Base-by-base conservation (phyloP, 1,284 basidiomycete species). In the Moesziomyces globuligerus region DNA sequence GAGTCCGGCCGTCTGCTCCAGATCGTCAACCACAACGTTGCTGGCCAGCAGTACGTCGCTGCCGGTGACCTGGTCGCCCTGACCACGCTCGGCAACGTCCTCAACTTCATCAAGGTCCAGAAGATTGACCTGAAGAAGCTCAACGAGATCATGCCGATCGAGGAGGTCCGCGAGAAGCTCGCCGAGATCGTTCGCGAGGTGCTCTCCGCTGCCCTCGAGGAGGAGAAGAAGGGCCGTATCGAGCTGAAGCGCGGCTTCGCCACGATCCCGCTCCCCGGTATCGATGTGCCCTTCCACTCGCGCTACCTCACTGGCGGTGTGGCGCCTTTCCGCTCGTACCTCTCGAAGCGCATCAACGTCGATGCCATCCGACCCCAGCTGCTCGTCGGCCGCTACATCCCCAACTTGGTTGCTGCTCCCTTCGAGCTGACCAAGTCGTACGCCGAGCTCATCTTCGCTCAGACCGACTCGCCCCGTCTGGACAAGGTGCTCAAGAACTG, bases 251-350 rank as follows among this genome's bases (percentile, higher is more conserved):
- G 95, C 76, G 95, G 95, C 10, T 97, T 94, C 79, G 94, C 78
- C 44, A 81, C 77, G 48, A 79, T 79, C 41, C 77, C 77, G 18
- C 65, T 79, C 11, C 93, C 95, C 32, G 95, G 95, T 77, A 98
- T 98, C 78, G 95, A 98, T 78, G 95, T 98, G 11, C 95, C 96
- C 11, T 98, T 98, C 91, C 95, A 98, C 84, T 94, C 95, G 9
- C 90, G 93, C 75, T 98, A 98, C 85, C 88, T 98, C 42, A 70
- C 43, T 94, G 95, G 96, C 28, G 96, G 95, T 83, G 96, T 98
- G 47, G 89, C 98, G 89, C 93, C 93, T 4, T 95, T 95, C 90
- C 89, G 93, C 72, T 62, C 83, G 92, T 94, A 98, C 84, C 86
- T 98, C 20, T 95, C 94, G 47, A 98, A 98, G 89, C 97, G 98